These are phyloP conservation scores for Sarocladium brachiariae DNA, from an alignment of 2,329 filamentous ascomycete species.

Conservation along the genomic window DNA sequence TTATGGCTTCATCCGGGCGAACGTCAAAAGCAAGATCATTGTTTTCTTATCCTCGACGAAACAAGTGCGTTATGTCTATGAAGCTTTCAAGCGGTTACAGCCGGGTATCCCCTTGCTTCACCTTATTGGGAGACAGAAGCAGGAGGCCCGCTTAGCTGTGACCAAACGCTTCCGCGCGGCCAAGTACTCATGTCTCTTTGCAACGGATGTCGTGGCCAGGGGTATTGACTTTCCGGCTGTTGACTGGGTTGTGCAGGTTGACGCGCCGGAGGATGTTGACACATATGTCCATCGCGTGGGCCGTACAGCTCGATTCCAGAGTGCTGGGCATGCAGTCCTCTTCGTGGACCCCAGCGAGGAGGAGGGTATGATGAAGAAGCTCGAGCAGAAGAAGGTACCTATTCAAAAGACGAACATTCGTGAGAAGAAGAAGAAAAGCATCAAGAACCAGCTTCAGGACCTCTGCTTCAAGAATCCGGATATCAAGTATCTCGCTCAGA, in stretches of 20 bases:
- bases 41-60: slow-evolving; percentile 95
- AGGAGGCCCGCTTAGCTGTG: slow-evolving; percentile 79
- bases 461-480: slow-evolving; percentile 95
- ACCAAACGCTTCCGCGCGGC: slow-evolving; percentile 75
- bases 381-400: slow-evolving; percentile 85
- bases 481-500: slow-evolving; percentile 90
- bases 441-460: slow-evolving; percentile 79
- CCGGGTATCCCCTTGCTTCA: slow-evolving; percentile 91
- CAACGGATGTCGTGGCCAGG: slow-evolving; percentile 89
- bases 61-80: slow-evolving; percentile 93
- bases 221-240: slow-evolving; percentile 95
- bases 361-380: slow-evolving; percentile 75
- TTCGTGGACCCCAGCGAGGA: slow-evolving; percentile 93
- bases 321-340: slow-evolving; percentile 77
- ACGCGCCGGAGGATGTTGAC: slow-evolving; percentile 92
- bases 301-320: slow-evolving; percentile 87
- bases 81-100: slow-evolving; percentile 85
- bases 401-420: slow-evolving; percentile 81
- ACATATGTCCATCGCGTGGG: slow-evolving; percentile 97
- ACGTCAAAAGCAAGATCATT: slow-evolving; percentile 88
- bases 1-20: slow-evolving; percentile 86
- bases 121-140: slow-evolving; percentile 89
- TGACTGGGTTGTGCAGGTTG: slow-evolving; percentile 98
- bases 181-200: slow-evolving; percentile 82
- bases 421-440: slow-evolving; percentile 80